Evolutionary conservation across 2,329 filamentous ascomycete species (phyloP).

Genomic region (Hypoxylon sp.): DNA sequence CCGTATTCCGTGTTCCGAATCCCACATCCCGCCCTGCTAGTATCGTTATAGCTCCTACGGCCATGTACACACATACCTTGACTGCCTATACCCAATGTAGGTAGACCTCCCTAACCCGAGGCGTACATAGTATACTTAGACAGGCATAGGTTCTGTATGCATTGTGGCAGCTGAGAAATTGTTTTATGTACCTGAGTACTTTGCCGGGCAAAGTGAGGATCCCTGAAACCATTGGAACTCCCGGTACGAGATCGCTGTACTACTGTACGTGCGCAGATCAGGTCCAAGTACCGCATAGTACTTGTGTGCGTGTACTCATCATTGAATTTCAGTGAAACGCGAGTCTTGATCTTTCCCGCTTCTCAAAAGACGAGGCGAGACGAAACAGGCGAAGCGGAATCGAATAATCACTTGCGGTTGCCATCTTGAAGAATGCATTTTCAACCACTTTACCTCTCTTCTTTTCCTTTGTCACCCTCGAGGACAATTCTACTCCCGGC

Average conservation of each 20-base stretch:
- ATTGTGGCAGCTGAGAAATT: too few relatives aligned
- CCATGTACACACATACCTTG: background rate
- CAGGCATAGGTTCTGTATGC: too few relatives aligned
- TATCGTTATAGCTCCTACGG: slow-evolving; percentile 3
- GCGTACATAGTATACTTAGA: too few relatives aligned
- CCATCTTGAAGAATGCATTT: slow-evolving; percentile 13
- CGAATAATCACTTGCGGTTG: background rate
- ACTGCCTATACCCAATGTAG: too few relatives aligned
- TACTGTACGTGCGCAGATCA: background rate
- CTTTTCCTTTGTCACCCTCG: background rate
- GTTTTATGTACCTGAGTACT: too few relatives aligned
- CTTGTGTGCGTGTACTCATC: background rate
- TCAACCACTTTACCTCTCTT: background rate
- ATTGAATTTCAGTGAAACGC: background rate
- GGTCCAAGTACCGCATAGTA: background rate
- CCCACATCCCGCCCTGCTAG: background rate
- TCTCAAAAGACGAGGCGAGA: background rate
- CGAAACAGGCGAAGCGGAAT: background rate
- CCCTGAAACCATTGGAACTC: too few relatives aligned
- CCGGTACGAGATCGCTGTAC: slow-evolving; percentile 18
- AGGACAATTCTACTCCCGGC: slow-evolving; percentile 9
- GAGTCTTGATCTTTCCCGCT: too few relatives aligned
- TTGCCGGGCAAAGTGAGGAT: too few relatives aligned
- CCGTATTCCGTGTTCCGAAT: too few relatives aligned
- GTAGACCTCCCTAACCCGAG: too few relatives aligned